Base-by-base conservation (phyloP, 257 asterid species). In the Coffea eugenioides region DNA sequence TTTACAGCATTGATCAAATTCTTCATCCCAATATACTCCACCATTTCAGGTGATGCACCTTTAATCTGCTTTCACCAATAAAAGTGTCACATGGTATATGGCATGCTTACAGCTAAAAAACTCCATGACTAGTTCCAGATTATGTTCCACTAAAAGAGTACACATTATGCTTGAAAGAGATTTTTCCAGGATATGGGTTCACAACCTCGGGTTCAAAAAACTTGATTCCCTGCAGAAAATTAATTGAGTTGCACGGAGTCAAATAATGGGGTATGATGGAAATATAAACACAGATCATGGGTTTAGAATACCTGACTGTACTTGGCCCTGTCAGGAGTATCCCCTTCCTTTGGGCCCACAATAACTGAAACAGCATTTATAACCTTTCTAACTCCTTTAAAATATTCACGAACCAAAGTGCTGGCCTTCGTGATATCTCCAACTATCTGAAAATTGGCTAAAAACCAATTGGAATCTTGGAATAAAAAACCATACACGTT, bases 261-360 rank as follows among this genome's bases (percentile, higher is more conserved):
- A n/a, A 69, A 39, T 39, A 39, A 39, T 39, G 43, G 43, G 5
- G 4, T 21, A 43, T 23, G 73, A 74, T 20, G 34, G 21, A 70
- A 34, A 20, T 16, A 14, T 18, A 14, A 2, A 46, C 46, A 25
- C 59, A 56, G 76, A 36, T 56, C 49, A 57, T 8, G 31, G 71
- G 45, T 57, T 54, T 13, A 16, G 14, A 39, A 18, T 85, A 93
- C 98, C 96, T 95, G 99, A 86, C 94, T 93, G 84, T 95, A 95
- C 84, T 95, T 95, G 77, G 90, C 97, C 88, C 98, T 90, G 76
- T 95, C 98, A 51, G 97, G 97, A 77, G 99, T 95, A 88, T 95
- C 99, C 73, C 99, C 99, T 88, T 95, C 99, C 90, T 93, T 95
- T 80, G 99, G 99, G 70, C 99, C 98, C 85, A 93, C 98, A 79